Evolutionary conservation across 2,329 filamentous ascomycete genomes (phyloP).

Genomic region (Colletotrichum tamarilloi): DNA sequence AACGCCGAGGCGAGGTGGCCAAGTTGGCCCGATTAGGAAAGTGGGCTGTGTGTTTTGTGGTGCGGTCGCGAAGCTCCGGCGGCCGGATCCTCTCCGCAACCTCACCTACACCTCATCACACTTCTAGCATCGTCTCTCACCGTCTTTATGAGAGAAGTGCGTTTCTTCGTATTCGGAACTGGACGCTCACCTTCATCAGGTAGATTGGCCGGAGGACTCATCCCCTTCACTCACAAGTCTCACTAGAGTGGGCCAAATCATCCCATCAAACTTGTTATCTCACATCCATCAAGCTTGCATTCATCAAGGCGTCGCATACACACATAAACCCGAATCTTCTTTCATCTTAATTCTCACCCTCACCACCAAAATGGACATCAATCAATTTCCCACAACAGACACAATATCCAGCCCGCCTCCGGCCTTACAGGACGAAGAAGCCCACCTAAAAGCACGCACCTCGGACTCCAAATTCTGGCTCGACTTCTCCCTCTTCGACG

Average conservation of each 20-base stretch:
- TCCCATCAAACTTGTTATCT: not conserved
- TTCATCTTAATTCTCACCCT: not conserved
- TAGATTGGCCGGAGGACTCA: not conserved
- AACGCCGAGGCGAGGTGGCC: conserved; percentile 22
- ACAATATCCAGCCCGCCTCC: not conserved
- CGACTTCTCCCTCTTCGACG: conserved; percentile 56
- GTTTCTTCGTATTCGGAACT: not conserved
- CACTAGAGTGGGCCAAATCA: not conserved
- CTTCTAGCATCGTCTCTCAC: not conserved
- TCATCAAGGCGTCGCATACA: not conserved
- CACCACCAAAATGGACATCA: not conserved
- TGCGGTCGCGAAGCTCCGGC: conserved; percentile 12
- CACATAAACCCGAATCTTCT: not conserved
- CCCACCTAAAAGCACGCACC: conserved; percentile 10
- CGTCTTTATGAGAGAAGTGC: not conserved
- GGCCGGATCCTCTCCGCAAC: conserved; percentile 2
- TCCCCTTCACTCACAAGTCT: too few relatives aligned
- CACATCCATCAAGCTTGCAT: not conserved
- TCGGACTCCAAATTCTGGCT: conserved; percentile 53
- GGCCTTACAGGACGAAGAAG: conserved; percentile 10
- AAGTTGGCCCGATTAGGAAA: conserved; percentile 26
- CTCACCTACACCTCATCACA: conserved; percentile 28
- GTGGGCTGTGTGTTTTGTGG: conserved; percentile 14
- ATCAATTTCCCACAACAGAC: not conserved
- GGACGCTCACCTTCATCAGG: not conserved